These are phyloP conservation scores for Colletotrichum abscissum DNA, from an alignment of 2,329 filamentous ascomycete species.

Conservation along the genomic window DNA sequence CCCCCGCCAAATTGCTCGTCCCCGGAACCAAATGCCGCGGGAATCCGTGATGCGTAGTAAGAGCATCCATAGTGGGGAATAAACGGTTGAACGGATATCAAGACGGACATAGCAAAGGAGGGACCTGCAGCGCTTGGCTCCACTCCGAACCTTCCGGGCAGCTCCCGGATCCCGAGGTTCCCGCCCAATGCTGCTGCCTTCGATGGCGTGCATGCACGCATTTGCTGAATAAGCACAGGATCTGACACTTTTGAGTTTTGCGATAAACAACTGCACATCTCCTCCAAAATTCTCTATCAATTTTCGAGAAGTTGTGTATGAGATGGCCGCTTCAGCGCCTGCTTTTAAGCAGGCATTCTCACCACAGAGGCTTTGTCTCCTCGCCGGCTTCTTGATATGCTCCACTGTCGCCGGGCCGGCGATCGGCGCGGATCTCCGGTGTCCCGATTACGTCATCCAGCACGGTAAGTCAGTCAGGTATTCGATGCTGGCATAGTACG, in stretches of 20 bases:
- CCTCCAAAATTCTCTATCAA: neutral
- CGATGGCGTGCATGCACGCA: neutral
- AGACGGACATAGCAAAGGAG: neutral
- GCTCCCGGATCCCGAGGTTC: neutral
- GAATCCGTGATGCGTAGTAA: neutral
- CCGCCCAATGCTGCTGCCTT: neutral
- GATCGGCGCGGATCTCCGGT: constrained; percentile 6
- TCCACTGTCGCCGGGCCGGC: constrained; percentile 21
- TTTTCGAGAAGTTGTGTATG: neutral
- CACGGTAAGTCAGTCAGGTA: constrained; percentile 41
- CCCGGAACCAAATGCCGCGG: neutral
- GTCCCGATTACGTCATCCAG: constrained; percentile 44
- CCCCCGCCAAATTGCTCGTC: too few relatives aligned
- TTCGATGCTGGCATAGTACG: neutral
- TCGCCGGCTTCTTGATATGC: constrained; percentile 14
- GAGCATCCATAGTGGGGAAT: neutral
- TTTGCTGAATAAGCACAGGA: constrained; percentile 18
- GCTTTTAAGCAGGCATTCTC: constrained; percentile 2
- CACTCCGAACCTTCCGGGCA: constrained; percentile 21
- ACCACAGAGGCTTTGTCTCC: neutral
- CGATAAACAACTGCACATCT: neutral
- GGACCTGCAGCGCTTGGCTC: neutral
- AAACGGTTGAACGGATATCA: neutral
- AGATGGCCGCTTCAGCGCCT: neutral
- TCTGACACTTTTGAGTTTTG: neutral